A percentile compares a stretch with the other conserved stretches of the same genome.
Evolutionary conservation across 106 monocot genomes (phyloP).

Genomic region (Posidonia australis): DNA sequence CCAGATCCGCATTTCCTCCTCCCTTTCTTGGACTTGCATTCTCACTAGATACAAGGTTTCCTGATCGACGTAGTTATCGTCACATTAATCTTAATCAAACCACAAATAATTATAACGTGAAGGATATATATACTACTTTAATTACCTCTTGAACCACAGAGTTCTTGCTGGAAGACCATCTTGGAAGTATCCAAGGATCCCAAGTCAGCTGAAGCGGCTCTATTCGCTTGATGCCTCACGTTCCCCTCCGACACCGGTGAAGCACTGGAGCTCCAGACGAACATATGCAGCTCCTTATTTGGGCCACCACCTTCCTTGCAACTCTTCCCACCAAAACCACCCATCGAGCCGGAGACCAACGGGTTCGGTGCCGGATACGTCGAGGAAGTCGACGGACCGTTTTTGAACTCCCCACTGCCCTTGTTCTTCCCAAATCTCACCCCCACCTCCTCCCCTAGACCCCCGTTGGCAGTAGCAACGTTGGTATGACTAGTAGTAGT

Average conservation of each 20-base stretch:
- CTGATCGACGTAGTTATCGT: background rate
- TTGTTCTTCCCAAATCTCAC: background rate
- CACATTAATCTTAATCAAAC: background rate
- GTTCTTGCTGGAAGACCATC: slow-evolving; percentile 7
- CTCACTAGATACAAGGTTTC: slow-evolving; percentile 11
- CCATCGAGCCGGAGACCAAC: background rate
- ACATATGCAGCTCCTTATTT: slow-evolving; percentile 26
- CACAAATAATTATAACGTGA: too few species aligned
- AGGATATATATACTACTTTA: too few species aligned
- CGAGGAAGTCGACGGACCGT: slow-evolving; percentile 2
- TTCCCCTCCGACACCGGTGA: slow-evolving; percentile 27
- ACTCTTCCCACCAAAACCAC: background rate
- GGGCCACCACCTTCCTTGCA: slow-evolving; percentile 4
- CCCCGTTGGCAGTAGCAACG: background rate
- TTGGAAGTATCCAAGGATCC: slow-evolving; percentile 1
- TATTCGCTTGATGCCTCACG: slow-evolving; percentile 6
- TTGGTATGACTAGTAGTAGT: background rate
- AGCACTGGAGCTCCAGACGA: slow-evolving; percentile 23
- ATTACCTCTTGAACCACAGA: slow-evolving; percentile 9
- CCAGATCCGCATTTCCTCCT: slow-evolving; percentile 12
- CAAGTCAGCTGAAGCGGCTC: slow-evolving; percentile 17
- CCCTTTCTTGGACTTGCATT: slow-evolving; percentile 34
- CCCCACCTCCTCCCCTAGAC: slow-evolving; percentile 19
- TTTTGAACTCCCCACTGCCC: background rate
- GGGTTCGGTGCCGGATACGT: slow-evolving; percentile 42